Conservation (phyloP, 2,329 filamentous ascomycete genomes). For the Stemphylium beticola region DNA sequence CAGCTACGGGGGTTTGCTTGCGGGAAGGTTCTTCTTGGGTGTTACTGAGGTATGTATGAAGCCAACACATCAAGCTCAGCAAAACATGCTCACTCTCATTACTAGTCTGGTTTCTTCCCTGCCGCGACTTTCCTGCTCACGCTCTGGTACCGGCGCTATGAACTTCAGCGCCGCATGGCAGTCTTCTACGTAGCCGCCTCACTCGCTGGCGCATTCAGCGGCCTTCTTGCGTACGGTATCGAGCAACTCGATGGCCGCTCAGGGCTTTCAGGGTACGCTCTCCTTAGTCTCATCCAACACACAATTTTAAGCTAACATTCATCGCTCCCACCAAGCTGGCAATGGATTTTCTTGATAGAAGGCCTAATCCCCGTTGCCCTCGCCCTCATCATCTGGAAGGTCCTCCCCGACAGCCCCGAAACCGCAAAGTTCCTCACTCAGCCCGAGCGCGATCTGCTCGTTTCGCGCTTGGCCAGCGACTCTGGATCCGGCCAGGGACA, state of each 20-base stretch:
- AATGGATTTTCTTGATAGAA: conserved; percentile 43
- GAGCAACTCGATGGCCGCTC: conserved; percentile 39
- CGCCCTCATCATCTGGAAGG: conserved; percentile 58
- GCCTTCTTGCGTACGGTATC: conserved; percentile 44
- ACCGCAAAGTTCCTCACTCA: conserved; percentile 49
- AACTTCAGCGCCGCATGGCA: conserved; percentile 45
- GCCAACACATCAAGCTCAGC: background rate
- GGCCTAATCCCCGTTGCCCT: conserved; percentile 41
- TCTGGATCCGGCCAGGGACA: conserved; percentile 54
- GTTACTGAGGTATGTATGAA: conserved; percentile 45
- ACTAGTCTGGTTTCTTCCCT: conserved; percentile 64
- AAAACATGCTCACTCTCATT: conserved; percentile 15
- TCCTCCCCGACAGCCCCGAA: conserved; percentile 58
- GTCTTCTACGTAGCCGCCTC: conserved; percentile 45
- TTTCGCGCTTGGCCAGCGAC: conserved; percentile 47
- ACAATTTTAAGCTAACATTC: too few species aligned
- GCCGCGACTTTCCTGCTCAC: conserved; percentile 61
- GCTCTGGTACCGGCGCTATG: conserved; percentile 45
- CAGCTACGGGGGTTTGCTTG: conserved; percentile 57
- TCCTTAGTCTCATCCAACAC: too few species aligned
- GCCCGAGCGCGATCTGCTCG: conserved; percentile 41
- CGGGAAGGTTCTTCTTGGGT: conserved; percentile 53
- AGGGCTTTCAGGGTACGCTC: conserved; percentile 25
- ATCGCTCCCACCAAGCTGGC: background rate
- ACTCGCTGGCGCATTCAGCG: conserved; percentile 44